These are phyloP conservation scores for Amphibolis antarctica DNA, from an alignment of 106 monocot species.

Conservation along the genomic window DNA sequence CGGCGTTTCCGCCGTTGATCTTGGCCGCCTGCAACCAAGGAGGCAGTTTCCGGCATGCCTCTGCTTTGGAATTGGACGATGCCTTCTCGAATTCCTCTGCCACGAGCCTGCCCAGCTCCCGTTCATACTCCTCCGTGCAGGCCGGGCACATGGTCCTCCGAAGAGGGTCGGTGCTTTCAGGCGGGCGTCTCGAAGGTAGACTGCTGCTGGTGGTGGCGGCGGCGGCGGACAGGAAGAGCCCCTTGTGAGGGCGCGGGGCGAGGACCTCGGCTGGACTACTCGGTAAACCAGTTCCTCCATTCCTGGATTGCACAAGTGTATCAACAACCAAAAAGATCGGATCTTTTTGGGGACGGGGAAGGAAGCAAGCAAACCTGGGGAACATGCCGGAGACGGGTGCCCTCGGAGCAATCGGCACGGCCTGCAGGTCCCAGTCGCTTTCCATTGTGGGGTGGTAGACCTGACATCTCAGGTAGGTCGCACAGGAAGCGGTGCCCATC, in stretches of 20 bases:
- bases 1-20: slow-evolving; percentile 7
- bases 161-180: not conserved
- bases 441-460: slow-evolving; percentile 76
- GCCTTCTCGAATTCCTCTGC: slow-evolving; percentile 41
- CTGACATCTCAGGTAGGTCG: slow-evolving; percentile 86
- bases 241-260: slow-evolving; percentile 8
- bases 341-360: not conserved
- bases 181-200: not conserved
- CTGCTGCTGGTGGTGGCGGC: not conserved
- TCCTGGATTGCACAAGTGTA: slow-evolving; percentile 7
- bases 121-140: slow-evolving; percentile 52
- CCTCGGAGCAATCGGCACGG: slow-evolving; percentile 49
- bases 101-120: slow-evolving; percentile 42
- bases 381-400: slow-evolving; percentile 19
- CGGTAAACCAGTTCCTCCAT: slow-evolving; percentile 27
- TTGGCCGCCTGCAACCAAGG: slow-evolving; percentile 66
- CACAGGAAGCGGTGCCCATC: slow-evolving; percentile 63
- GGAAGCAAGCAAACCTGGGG: slow-evolving; percentile 21
- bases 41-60: slow-evolving; percentile 25
- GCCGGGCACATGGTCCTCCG: slow-evolving; percentile 20
- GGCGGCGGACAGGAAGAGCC: slow-evolving; percentile 14
- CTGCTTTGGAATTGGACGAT: slow-evolving; percentile 18
- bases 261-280: slow-evolving; percentile 36
- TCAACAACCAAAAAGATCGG: not conserved
- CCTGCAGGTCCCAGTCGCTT: slow-evolving; percentile 76